phyloP scores from a whole-genome alignment of 441 rosid species.

The Erodium moschatum region DNA sequence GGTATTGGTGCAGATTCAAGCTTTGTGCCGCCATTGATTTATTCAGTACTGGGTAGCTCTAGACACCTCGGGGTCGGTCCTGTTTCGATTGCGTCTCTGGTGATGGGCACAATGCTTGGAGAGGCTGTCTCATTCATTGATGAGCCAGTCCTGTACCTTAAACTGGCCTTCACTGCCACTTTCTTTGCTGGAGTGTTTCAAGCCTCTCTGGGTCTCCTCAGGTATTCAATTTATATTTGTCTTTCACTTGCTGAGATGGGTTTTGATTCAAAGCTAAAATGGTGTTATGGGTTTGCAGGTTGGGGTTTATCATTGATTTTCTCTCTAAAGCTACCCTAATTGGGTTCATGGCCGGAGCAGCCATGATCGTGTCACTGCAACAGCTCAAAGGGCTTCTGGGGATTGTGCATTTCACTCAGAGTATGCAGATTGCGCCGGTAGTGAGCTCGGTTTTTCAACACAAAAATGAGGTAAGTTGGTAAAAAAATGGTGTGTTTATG shows the following conservation, averaged over 20 bases:
- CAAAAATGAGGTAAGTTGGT: constrained; percentile 47
- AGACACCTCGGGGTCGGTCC: constrained; percentile 90
- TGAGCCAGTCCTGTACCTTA: constrained; percentile 64
- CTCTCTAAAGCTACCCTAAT: constrained; percentile 85
- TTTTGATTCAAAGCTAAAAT: not conserved
- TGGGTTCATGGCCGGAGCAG: constrained; percentile 98
- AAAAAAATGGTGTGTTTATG: no score
- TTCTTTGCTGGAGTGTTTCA: constrained; percentile 77
- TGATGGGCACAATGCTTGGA: constrained; percentile 91
- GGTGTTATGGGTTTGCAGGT: constrained; percentile 34
- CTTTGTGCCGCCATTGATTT: constrained; percentile 88
- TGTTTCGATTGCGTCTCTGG: constrained; percentile 90
- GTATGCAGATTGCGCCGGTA: constrained; percentile 82
- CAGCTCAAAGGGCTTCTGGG: constrained; percentile 93
- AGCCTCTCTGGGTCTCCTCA: constrained; percentile 37
- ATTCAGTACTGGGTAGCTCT: constrained; percentile 87
- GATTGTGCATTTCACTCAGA: constrained; percentile 75
- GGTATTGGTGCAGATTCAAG: constrained; percentile 70
- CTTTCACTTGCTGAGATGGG: not conserved
- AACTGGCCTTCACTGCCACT: constrained; percentile 87
- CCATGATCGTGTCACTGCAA: constrained; percentile 86
- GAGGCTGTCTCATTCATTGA: constrained; percentile 55
- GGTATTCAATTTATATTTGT: constrained; percentile 33
- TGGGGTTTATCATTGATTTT: constrained; percentile 87
- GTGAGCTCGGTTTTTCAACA: constrained; percentile 59